Evolutionary conservation across 257 asterid genomes (phyloP), one percentile per base, ranked within the genome.

Genomic region (Paulownia fortunei): DNA sequence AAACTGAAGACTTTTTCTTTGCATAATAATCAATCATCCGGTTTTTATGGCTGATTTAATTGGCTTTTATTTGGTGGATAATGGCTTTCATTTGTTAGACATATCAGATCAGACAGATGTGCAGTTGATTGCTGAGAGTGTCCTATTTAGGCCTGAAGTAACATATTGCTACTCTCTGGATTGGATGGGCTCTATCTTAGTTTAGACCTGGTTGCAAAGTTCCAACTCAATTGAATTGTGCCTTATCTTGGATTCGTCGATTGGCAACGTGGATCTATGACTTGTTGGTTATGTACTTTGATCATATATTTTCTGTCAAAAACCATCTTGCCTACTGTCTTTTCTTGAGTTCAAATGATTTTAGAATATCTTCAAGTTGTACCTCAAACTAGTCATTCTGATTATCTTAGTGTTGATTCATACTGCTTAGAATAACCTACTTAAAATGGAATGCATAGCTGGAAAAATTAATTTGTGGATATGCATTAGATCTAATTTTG

Each of bases 181-280:
- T 26, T 11, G 42, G 27, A 66, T 69, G 74, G 44, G 12, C 61
- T 51, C 10, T 18, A 47, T 27, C 60, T 24, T 69, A 46, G 60
- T 26, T 24, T 46, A 47, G 60, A 69, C 27, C 58, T 69, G 74
- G 73, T 68, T 44, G 58, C 41, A 23, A 68, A 24, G 18, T 23
- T 68, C 59, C 24, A 68, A 16, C 58, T 7, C 8, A 34, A 68
- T 49, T 16, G 5, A 49, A 0, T 49, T 49, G 19, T 49, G 55
- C 55, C 55, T 49, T 49, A 15, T 49, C 41, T 42, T 68, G 34
- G 27, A 68, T 24, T 44, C 19, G 47, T 49, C 41, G 72, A 51
- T 66, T 66, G 72, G 49, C 72, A 21, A 42, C 12, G 12, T 62
- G 69, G 37, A n/a, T 15, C 13, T 36, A 36, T 64, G 46, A 30